Percentiles rank a stretch among this genome's conserved stretches.
These are phyloP conservation scores for Sarcodon aspratus DNA, from an alignment of 768 basidiomycete genomes.

Conservation along the genomic window DNA sequence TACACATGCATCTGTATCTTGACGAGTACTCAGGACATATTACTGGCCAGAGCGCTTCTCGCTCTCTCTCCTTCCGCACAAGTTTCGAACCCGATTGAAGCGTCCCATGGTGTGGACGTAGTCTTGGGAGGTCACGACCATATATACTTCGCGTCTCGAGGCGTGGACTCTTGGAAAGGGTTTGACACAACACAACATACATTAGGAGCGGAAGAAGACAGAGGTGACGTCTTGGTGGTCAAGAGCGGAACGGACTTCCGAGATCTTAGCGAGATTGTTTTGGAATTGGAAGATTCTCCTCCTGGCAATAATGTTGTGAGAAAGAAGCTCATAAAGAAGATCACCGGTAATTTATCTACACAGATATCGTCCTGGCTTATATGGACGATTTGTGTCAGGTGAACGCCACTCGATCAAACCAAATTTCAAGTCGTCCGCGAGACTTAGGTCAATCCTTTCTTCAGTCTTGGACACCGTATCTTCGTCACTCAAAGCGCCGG, in stretches of 20 bases:
- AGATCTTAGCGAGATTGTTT: conserved; percentile 64
- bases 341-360: conserved; percentile 36
- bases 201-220: conserved; percentile 62
- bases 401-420: conserved; percentile 56
- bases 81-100: conserved; percentile 25
- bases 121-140: conserved; percentile 89
- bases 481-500: conserved; percentile 57
- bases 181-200: conserved; percentile 40
- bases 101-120: conserved; percentile 69
- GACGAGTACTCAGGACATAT: conserved; percentile 42
- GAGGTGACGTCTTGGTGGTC: conserved; percentile 59
- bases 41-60: conserved; percentile 52
- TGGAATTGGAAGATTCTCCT: conserved; percentile 52
- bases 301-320: conserved; percentile 43
- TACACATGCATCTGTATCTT: too few relatives aligned
- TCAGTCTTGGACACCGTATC: conserved; percentile 59
- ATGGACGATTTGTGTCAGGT: conserved; percentile 27
- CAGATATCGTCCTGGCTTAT: not conserved
- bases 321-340: conserved; percentile 45
- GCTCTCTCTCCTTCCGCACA: conserved; percentile 50
- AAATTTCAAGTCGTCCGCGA: conserved; percentile 28
- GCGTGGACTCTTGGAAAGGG: conserved; percentile 54
- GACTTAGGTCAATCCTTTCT: conserved; percentile 46
- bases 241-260: conserved; percentile 90
- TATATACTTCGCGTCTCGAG: conserved; percentile 62